Evolutionary conservation across 306 rosid species (phyloP).

Genomic region (Cucumis cinereus): DNA sequence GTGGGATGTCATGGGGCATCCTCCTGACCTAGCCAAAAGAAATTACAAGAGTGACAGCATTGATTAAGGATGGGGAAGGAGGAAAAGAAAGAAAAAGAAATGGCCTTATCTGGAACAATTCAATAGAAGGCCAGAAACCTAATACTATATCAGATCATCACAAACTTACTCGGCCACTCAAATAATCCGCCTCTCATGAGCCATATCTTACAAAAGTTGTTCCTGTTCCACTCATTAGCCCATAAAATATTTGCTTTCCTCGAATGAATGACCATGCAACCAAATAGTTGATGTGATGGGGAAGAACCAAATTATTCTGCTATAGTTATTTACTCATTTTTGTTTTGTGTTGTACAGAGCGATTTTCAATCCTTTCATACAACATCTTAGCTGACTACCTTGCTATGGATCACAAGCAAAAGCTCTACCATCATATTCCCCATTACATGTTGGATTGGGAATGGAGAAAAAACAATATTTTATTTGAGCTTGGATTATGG

Average conservation of each 20-base stretch:
- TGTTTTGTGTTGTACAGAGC: constrained; percentile 31
- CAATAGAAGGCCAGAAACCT: not conserved
- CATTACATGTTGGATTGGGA: constrained; percentile 58
- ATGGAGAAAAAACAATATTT: constrained; percentile 57
- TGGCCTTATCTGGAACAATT: not conserved
- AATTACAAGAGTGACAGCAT: not conserved
- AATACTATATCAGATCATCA: not conserved
- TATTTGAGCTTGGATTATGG: constrained; percentile 79
- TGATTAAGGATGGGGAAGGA: not conserved
- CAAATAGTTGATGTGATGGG: not conserved
- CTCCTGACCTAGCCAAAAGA: not conserved
- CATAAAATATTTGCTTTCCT: not conserved
- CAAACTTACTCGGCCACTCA: not conserved
- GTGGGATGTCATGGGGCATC: not conserved
- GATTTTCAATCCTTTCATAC: constrained; percentile 71
- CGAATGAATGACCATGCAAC: not conserved
- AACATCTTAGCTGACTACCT: constrained; percentile 84
- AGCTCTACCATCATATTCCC: constrained; percentile 74
- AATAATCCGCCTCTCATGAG: not conserved
- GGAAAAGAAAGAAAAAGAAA: not conserved
- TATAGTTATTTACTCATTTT: not conserved
- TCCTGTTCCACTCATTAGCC: not conserved
- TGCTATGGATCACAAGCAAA: constrained; percentile 48
- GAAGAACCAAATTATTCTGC: not conserved
- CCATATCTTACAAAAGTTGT: not conserved